A percentile compares a stretch with the other conserved stretches of the same genome.
phyloP scores from a whole-genome alignment of 164 flowering plant genomes.

The Warburgia ugandensis region DNA sequence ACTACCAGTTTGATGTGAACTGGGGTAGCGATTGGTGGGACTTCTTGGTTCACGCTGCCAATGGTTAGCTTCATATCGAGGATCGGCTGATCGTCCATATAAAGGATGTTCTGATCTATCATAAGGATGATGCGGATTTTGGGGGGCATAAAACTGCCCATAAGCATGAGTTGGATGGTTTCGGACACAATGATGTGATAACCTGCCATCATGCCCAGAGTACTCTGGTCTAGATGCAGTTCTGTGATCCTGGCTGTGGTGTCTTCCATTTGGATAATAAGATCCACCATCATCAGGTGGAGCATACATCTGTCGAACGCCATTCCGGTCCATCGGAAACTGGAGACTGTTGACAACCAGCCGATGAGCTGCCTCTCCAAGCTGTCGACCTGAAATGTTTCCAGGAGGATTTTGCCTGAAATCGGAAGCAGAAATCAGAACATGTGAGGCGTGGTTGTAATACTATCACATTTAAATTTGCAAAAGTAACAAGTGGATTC shows the following conservation, averaged over 20 bases:
- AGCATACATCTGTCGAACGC: constrained; percentile 20
- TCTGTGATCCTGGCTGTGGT: constrained; percentile 18
- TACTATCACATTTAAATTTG: not conserved
- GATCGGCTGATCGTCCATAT: constrained; percentile 1
- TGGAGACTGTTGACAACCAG: constrained; percentile 77
- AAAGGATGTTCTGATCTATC: constrained; percentile 13
- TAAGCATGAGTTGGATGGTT: constrained; percentile 16
- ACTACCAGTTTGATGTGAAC: not conserved
- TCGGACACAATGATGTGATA: constrained; percentile 2
- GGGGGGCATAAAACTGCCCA: constrained; percentile 18
- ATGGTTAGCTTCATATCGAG: constrained; percentile 11
- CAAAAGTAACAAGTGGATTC: not conserved
- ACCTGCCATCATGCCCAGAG: constrained; percentile 12
- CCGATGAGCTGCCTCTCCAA: constrained; percentile 86
- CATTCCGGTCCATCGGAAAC: constrained; percentile 24
- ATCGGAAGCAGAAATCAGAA: not conserved
- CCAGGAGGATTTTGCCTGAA: constrained; percentile 53
- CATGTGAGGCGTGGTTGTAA: not conserved
- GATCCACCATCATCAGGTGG: constrained; percentile 22
- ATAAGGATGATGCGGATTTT: not conserved
- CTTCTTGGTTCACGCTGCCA: constrained; percentile 8
- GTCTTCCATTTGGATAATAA: constrained; percentile 18
- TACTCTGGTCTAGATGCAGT: constrained; percentile 12
- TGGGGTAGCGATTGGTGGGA: not conserved
- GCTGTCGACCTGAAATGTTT: constrained; percentile 57